Conservation (phyloP, 2,329 filamentous ascomycete genomes). For the Scedosporium apiospermum region DNA sequence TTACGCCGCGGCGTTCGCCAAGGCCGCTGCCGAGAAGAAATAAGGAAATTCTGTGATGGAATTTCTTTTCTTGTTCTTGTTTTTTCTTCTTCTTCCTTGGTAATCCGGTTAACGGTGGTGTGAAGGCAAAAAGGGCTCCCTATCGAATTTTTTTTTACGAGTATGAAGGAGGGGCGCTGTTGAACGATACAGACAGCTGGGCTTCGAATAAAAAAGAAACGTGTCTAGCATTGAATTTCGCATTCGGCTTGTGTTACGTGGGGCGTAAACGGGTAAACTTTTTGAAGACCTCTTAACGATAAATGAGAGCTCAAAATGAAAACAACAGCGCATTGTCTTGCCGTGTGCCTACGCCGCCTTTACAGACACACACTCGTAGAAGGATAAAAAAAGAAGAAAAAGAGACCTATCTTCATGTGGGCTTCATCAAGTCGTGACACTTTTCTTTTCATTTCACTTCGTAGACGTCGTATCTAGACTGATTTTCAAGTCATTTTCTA, state of each 20-base stretch:
- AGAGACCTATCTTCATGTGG: not conserved
- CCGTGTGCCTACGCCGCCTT: not conserved
- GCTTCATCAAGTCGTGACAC: not conserved
- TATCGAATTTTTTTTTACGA: slow-evolving; percentile 1
- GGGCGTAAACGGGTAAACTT: slow-evolving; percentile 1
- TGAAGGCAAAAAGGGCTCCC: not conserved
- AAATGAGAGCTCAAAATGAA: slow-evolving; percentile 2
- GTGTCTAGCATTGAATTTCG: slow-evolving; percentile 1
- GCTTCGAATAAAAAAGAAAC: not conserved
- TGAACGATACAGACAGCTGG: not conserved
- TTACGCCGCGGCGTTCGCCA: slow-evolving; percentile 83
- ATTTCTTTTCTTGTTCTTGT: not conserved
- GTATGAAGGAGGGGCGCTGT: not conserved
- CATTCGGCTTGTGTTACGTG: slow-evolving; percentile 1
- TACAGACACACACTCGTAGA: not conserved
- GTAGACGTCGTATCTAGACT: not conserved
- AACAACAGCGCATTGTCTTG: not conserved
- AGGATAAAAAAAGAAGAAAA: not conserved
- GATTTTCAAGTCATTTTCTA: not conserved
- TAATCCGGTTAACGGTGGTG: not conserved
- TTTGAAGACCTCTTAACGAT: slow-evolving; percentile 3
- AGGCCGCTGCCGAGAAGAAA: slow-evolving; percentile 38
- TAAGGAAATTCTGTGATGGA: not conserved
- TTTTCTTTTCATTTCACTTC: not conserved
- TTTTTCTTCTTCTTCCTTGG: not conserved